Conservation (phyloP, 805 yeast genomes). For the Kregervanrija delftensis region DNA sequence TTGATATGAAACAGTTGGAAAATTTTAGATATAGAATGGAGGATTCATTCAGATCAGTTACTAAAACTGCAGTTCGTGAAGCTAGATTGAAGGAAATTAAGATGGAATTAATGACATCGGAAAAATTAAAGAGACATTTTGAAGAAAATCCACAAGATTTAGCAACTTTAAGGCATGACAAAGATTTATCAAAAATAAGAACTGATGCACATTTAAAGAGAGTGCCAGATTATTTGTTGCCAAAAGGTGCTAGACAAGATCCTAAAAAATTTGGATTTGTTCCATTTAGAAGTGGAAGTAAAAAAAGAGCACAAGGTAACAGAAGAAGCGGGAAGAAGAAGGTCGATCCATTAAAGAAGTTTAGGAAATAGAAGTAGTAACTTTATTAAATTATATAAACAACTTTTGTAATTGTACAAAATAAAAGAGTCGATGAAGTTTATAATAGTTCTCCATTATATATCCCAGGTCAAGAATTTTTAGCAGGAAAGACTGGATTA, state of each 20-base stretch:
- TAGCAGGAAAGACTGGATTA: too few relatives aligned
- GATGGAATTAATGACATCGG: conserved; percentile 80
- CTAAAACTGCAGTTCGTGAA: conserved; percentile 82
- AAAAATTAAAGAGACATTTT: conserved; percentile 86
- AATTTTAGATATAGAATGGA: conserved; percentile 95
- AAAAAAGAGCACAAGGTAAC: conserved; percentile 27
- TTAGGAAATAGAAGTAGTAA: conserved; percentile 19
- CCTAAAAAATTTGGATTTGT: conserved; percentile 59
- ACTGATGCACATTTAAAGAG: conserved; percentile 81
- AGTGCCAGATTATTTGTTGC: conserved; percentile 87
- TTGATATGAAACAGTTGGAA: conserved; percentile 87
- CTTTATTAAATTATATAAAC: too few relatives aligned
- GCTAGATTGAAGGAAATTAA: conserved; percentile 88
- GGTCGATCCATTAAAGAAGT: conserved; percentile 47
- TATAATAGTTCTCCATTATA: too few relatives aligned
- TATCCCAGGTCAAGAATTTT: too few relatives aligned
- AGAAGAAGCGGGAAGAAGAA: conserved; percentile 30
- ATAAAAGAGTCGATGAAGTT: too few relatives aligned
- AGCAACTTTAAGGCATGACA: conserved; percentile 83
- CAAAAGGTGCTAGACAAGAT: conserved; percentile 61
- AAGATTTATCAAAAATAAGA: conserved; percentile 76
- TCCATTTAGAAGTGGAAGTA: conserved; percentile 46
- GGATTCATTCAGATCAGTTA: conserved; percentile 94
- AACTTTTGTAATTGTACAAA: too few relatives aligned
- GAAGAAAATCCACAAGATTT: conserved; percentile 97